Evolutionary conservation across 352 stramenopile genomes (phyloP).

Genomic region (Globisporangium abappressorium): DNA sequence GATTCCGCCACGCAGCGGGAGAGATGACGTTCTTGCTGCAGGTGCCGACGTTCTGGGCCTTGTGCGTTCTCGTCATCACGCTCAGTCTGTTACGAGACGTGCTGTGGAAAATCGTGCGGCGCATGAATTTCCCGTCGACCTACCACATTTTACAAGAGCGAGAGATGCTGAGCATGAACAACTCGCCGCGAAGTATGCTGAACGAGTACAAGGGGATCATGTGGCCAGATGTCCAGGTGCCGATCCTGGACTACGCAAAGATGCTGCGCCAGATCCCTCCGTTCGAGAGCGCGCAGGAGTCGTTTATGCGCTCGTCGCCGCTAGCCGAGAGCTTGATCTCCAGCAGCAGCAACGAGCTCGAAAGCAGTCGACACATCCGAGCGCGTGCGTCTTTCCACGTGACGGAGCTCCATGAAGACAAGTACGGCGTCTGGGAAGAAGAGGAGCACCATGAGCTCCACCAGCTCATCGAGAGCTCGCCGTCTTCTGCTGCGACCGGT

Average conservation of each 20-base stretch:
- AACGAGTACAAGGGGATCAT: constrained; percentile 28
- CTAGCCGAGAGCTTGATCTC: constrained; percentile 58
- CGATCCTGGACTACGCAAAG: constrained; percentile 50
- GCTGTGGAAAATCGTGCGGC: constrained; percentile 74
- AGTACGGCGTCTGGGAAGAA: constrained; percentile 11
- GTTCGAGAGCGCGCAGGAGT: constrained; percentile 53
- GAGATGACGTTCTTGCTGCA: constrained; percentile 69
- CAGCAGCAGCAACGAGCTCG: constrained; percentile 11
- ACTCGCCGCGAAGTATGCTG: constrained; percentile 54
- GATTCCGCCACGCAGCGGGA: constrained; percentile 56
- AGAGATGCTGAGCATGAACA: constrained; percentile 57
- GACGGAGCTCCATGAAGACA: constrained; percentile 17
- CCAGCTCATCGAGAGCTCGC: constrained; percentile 9
- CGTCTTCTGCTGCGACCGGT: not conserved
- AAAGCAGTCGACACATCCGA: constrained; percentile 38
- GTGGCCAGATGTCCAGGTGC: constrained; percentile 42
- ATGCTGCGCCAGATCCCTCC: constrained; percentile 42
- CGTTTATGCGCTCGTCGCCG: constrained; percentile 51
- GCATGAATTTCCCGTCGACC: constrained; percentile 55
- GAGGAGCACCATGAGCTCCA: constrained; percentile 4
- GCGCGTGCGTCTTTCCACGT: constrained; percentile 55
- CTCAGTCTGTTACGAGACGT: constrained; percentile 63
- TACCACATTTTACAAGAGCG: constrained; percentile 82
- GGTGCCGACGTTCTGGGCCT: constrained; percentile 56
- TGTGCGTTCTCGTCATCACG: constrained; percentile 55